Percentiles rank a stretch among this genome's conserved stretches.
Evolutionary conservation across 768 basidiomycete species (phyloP).

Genomic region (Daedalea quercina): DNA sequence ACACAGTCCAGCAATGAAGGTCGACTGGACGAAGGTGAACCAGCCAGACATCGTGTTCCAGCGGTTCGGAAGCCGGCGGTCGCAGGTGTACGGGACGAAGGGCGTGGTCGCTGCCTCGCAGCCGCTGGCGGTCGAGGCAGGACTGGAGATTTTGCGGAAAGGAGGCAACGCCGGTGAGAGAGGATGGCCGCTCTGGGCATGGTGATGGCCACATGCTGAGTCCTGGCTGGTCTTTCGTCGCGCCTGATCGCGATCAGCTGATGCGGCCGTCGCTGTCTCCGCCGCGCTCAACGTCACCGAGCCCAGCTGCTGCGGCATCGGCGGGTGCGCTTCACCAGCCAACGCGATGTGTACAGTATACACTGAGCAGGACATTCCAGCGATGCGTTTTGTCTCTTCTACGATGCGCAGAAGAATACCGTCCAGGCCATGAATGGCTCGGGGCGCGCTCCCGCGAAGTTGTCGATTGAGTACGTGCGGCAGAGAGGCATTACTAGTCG

Average conservation of each 20-base stretch:
- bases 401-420: slow-evolving; percentile 71
- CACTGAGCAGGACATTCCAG: slow-evolving; percentile 27
- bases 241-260: slow-evolving; percentile 42
- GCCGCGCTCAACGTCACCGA: slow-evolving; percentile 92
- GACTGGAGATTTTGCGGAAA: slow-evolving; percentile 82
- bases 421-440: slow-evolving; percentile 93
- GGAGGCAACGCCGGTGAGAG: slow-evolving; percentile 90
- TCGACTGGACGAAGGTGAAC: slow-evolving; percentile 60
- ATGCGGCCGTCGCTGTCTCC: slow-evolving; percentile 91
- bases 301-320: slow-evolving; percentile 86
- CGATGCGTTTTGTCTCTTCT: slow-evolving; percentile 92
- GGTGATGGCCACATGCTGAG: background rate
- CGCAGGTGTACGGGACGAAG: slow-evolving; percentile 54
- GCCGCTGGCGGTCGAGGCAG: slow-evolving; percentile 86
- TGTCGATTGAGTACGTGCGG: slow-evolving; percentile 69
- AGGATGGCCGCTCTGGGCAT: background rate
- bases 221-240: too few relatives aligned
- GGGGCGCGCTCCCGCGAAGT: slow-evolving; percentile 74
- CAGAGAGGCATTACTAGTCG: slow-evolving; percentile 59
- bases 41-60: slow-evolving; percentile 59
- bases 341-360: background rate
- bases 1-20: too few relatives aligned
- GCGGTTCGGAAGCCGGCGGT: slow-evolving; percentile 77
- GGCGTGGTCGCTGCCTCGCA: slow-evolving; percentile 84
- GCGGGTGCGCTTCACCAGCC: slow-evolving; percentile 48